A percentile compares a stretch with the other conserved stretches of the same genome.
phyloP scores from a whole-genome alignment of 2,329 filamentous ascomycete genomes.

The Chrysoporthe cubensis region DNA sequence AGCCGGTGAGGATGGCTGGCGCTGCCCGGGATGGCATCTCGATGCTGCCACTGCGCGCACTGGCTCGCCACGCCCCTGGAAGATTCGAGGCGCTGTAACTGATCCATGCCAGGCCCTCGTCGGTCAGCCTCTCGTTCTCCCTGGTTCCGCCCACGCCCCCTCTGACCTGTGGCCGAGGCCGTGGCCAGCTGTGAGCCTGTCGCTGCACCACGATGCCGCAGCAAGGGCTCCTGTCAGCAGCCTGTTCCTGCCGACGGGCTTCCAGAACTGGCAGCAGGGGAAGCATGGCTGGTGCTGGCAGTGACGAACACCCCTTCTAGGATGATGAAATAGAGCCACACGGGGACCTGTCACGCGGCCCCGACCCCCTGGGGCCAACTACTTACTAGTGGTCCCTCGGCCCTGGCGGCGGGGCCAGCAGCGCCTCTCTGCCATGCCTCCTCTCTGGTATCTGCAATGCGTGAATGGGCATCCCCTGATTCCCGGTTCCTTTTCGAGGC shows the following conservation, averaged over 20 bases:
- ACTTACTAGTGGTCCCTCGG: not conserved
- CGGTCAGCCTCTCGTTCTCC: not conserved
- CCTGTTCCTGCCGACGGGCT: not conserved
- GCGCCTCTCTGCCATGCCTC: not conserved
- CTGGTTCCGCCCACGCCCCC: not conserved
- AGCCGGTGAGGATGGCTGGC: not conserved
- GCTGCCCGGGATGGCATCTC: not conserved
- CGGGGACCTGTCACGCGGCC: constrained; percentile 9
- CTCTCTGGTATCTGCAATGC: not conserved
- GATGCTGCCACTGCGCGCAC: not conserved
- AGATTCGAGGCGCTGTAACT: not conserved
- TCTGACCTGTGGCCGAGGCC: not conserved
- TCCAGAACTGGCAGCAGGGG: not conserved
- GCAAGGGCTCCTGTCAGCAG: constrained; percentile 1
- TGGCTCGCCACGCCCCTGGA: not conserved
- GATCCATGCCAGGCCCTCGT: no score
- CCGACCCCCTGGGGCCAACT: not conserved
- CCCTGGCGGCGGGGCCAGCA: not conserved
- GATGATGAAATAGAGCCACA: constrained; percentile 13
- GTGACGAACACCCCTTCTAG: not conserved
- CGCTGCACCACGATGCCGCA: constrained; percentile 15
- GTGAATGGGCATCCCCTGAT: not conserved
- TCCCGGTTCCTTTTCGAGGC: not conserved
- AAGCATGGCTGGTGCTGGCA: not conserved
- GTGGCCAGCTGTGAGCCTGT: constrained; percentile 5